Base-by-base conservation (phyloP, 805 yeast species). In the Schizosaccharomyces japonicus region DNA sequence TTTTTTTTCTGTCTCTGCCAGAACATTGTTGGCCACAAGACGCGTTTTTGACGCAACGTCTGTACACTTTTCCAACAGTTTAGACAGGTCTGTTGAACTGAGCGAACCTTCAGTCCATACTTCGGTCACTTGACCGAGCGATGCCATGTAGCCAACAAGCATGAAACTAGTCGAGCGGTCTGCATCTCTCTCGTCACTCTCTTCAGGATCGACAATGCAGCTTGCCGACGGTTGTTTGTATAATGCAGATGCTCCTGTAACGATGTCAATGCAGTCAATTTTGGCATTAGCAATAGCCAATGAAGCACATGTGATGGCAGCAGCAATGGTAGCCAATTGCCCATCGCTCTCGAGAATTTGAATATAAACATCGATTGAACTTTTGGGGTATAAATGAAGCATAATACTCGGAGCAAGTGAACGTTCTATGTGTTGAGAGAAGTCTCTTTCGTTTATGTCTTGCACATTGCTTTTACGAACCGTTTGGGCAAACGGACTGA, bases 211-310 rank as follows among this genome's bases (percentile, higher is more conserved):
- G 29, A 49, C 53, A n/a, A 49, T 32, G 34, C 51, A 51, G 11
- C 44, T 33, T 10, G 33, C 40, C 4, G 47, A 39, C 10, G 27
- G 23, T 8, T 34, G 15, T 25, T 42, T 30, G 23, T 19, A 36
- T 19, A 36, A 25, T 42, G 19, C 10, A 25, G 30, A 21, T 13
- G 30, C 48, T 13, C 65, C 63, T 5, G 83, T 71, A 1, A 84
- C 85, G 51, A 84, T 64, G 56, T 85, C 93, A 49, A 72, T 66
- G 27, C 83, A 58, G 55, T 85, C 92, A 26, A 87, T 75, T 5
- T 84, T 84, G 0, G 95, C 78, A 60, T 90, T 90, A 0, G 80
- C 75, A 49, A 90, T 60, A 0, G 95, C 93, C 47, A 83, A 58
- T 3, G 80, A 72, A 0, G 80, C 69, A 33, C 75, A 69, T 52